Evolutionary conservation across 1,284 basidiomycete genomes (phyloP), one percentile per base, ranked within the genome.

Genomic region (Cryptococcus sp.): DNA sequence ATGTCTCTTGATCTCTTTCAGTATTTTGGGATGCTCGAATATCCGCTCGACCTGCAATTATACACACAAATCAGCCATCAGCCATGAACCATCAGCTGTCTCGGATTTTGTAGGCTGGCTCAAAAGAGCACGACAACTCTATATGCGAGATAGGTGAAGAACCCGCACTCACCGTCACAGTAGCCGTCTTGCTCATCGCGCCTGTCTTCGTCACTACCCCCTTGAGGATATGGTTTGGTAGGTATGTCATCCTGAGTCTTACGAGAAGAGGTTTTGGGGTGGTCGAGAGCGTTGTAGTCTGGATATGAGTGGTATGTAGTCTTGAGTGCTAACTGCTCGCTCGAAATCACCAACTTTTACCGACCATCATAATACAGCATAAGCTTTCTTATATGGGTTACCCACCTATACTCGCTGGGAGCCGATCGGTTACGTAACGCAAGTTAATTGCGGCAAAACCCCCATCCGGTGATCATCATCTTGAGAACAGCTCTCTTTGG

Each of bases 111-210:
- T 8, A 45, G n/a, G 42, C n/a, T 8, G n/a, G 42, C n/a, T 8
- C 8, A 45, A n/a, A 15, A n/a, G 8, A 22, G 8, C n/a, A 4
- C 22, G 42, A 22, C 25, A 25, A 6, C 25, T 25, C 25, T 3
- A 22, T 15, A 45, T 3, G 42, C 11, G 11, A 45, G 42, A n/a
- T 35, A 35, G 30, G 8, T 35, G 30, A 11, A 22, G 2, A 13
- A n/a, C 16, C 42, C 6, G n/a, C 19, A 63, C 64, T 58, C 51
- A 75, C 72, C 1, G 71, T 71, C 22, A 76, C 74, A 8, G 74
- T 74, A 27, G 70, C 61, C 25, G 74, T 76, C 67, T 74, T 76
- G 51, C 60, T 55, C 72, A 74, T 76, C 19, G 61, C 71, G 39
- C 71, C 72, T 19, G 65, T 65, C 64, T 74, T 73, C 41, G 71